A percentile compares a stretch with the other conserved stretches of the same genome.
Evolutionary conservation across 371 early-diverging fungal genomes (phyloP).

Genomic region (Mortierella sp.): DNA sequence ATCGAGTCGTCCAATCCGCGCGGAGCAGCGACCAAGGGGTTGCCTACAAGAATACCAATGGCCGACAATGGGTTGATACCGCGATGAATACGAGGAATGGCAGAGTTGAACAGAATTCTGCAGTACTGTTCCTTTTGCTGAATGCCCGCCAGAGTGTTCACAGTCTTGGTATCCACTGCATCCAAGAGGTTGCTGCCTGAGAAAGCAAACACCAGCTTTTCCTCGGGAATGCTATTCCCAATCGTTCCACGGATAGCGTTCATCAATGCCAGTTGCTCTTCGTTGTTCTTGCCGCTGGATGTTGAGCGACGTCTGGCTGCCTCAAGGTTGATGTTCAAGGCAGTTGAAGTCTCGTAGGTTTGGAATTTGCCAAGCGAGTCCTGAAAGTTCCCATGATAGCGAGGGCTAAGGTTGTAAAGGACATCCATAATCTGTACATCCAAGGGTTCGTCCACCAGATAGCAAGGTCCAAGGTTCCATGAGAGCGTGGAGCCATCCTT

Average conservation of each 20-base stretch:
- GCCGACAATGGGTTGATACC: constrained; percentile 59
- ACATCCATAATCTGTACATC: constrained; percentile 69
- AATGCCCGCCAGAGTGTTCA: constrained; percentile 57
- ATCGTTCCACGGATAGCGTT: constrained; percentile 66
- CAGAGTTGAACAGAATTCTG: constrained; percentile 65
- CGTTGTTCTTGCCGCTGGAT: constrained; percentile 52
- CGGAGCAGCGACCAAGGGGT: constrained; percentile 66
- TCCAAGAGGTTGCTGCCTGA: constrained; percentile 68
- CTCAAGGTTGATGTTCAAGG: constrained; percentile 63
- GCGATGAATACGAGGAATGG: constrained; percentile 66
- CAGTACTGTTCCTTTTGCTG: constrained; percentile 51
- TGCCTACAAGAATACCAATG: constrained; percentile 64
- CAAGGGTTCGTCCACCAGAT: constrained; percentile 69
- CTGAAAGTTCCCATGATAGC: constrained; percentile 74
- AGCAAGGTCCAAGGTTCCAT: constrained; percentile 78
- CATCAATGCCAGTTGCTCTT: constrained; percentile 59
- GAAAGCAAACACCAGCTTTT: constrained; percentile 72
- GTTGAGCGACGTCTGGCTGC: constrained; percentile 55
- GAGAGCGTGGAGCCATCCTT: constrained; percentile 54
- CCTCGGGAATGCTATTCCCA: constrained; percentile 64
- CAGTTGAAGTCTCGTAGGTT: constrained; percentile 72
- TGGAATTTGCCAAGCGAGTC: constrained; percentile 75
- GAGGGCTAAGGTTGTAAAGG: constrained; percentile 72
- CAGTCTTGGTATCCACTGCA: constrained; percentile 57
- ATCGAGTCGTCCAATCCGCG: constrained; percentile 74